Base-by-base conservation (phyloP, 305 asterid genomes). In the Fraxinus greggii region DNA sequence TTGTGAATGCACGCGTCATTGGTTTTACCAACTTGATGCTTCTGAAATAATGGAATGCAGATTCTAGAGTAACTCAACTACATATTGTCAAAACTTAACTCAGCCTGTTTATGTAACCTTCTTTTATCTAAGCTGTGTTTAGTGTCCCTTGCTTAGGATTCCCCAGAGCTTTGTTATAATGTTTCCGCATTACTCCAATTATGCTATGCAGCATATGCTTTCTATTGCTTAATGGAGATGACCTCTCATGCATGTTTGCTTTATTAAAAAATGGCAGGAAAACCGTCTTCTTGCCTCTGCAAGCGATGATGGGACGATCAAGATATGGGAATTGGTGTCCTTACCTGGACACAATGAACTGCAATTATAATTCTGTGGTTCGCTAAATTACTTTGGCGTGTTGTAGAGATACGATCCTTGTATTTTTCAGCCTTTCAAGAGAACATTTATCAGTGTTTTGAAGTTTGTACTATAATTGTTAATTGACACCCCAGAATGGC, bases 221-320 rank as follows among this genome's bases (percentile, higher is more conserved):
- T 74, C 15, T 24, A 9, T 74, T 63, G 2, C 33, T 63, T 63
- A 10, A n/a, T 28, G 3, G 54, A 36, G n/a, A 7, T 36, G 29
- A 10, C 4, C 17, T 75, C 24, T 38, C 31, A 40, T n/a, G 32
- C 32, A 10, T 42, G 36, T 75, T 36, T 59, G 76, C 63, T 70
- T 81, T 76, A 21, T 56, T 63, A 6, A 13, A 82, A 72, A 32
- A 31, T 51, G 75, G 48, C 88, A 88, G 92, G 91, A 83, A 31
- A 84, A 80, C 28, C 69, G 61, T 74, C 84, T 82, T 32, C 90
- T 89, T 59, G 92, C 92, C 79, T 89, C 89, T 17, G 88, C 83
- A 6, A 88, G 92, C 74, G 90, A 89, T 42, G 91, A 86, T 45
- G 89, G 91, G 67, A 86, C 81, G 8, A 42, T 88, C 82, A 89